Evolutionary conservation across 2,329 filamentous ascomycete genomes (phyloP).

Genomic region (Epichloe amarillans): DNA sequence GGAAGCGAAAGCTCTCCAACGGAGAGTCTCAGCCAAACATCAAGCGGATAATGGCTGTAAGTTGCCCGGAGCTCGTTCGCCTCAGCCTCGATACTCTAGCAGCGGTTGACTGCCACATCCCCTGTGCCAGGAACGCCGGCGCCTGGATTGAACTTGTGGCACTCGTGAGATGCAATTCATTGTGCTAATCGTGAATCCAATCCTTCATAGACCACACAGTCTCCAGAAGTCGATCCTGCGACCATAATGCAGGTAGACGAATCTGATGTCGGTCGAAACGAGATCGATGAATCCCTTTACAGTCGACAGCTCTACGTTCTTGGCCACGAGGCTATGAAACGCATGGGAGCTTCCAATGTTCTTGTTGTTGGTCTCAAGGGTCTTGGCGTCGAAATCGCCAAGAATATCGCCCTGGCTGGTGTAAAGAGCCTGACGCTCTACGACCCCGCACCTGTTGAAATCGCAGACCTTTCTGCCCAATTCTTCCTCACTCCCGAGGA

Average conservation of each 20-base stretch:
- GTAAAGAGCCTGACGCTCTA: slow-evolving; percentile 94
- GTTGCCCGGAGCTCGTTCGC: slow-evolving; percentile 15
- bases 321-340: slow-evolving; percentile 85
- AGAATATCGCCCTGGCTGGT: slow-evolving; percentile 94
- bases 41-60: slow-evolving; percentile 50
- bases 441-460: slow-evolving; percentile 71
- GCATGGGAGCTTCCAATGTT: slow-evolving; percentile 92
- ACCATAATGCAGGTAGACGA: slow-evolving; percentile 54
- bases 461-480: slow-evolving; percentile 87
- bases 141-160: not conserved
- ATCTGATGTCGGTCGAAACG: slow-evolving; percentile 38
- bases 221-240: slow-evolving; percentile 47
- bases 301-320: slow-evolving; percentile 61
- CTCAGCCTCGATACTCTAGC: not conserved
- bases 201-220: slow-evolving; percentile 32
- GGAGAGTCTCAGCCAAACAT: slow-evolving; percentile 42
- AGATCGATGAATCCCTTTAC: slow-evolving; percentile 63
- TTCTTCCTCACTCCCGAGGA: slow-evolving; percentile 88
- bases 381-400: slow-evolving; percentile 93
- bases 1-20: slow-evolving; percentile 54
- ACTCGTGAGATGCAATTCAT: not conserved
- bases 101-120: not conserved
- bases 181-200: slow-evolving; percentile 6
- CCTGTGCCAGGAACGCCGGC: not conserved
- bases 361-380: slow-evolving; percentile 86